Conservation (phyloP, 805 yeast genomes). For the Saturnispora serradocipensis region DNA sequence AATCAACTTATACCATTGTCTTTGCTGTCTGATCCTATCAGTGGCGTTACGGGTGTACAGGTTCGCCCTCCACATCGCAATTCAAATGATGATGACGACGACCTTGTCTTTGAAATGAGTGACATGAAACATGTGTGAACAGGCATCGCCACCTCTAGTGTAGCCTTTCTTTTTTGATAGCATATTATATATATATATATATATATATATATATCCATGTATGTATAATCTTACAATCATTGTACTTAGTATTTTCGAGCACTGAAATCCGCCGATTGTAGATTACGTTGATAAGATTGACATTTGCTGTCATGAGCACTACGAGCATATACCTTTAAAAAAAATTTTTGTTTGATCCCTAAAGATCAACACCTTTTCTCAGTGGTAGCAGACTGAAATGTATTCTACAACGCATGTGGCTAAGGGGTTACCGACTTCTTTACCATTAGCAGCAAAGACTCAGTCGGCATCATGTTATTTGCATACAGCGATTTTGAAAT, state of each 20-base stretch:
- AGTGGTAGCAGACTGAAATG: background rate
- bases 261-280: background rate
- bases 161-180: background rate
- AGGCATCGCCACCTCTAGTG: background rate
- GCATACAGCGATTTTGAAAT: slow-evolving; percentile 42
- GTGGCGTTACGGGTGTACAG: background rate
- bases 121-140: slow-evolving; percentile 39
- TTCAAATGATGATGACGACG: slow-evolving; percentile 49
- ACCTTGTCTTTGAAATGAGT: slow-evolving; percentile 63
- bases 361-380: background rate
- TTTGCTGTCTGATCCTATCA: background rate
- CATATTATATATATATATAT: background rate
- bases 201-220: background rate
- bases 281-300: background rate
- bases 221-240: background rate
- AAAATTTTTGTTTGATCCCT: background rate
- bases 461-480: slow-evolving; percentile 57
- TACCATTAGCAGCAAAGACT: slow-evolving; percentile 34
- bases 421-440: slow-evolving; percentile 14
- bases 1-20: background rate
- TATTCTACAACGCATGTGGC: slow-evolving; percentile 7
- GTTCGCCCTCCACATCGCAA: background rate
- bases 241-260: background rate
- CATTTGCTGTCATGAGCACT: background rate
- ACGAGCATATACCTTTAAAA: background rate